Evolutionary conservation across 441 rosid genomes (phyloP), one percentile per base, ranked within the genome.

Genomic region (Gossypium gossypioides): DNA sequence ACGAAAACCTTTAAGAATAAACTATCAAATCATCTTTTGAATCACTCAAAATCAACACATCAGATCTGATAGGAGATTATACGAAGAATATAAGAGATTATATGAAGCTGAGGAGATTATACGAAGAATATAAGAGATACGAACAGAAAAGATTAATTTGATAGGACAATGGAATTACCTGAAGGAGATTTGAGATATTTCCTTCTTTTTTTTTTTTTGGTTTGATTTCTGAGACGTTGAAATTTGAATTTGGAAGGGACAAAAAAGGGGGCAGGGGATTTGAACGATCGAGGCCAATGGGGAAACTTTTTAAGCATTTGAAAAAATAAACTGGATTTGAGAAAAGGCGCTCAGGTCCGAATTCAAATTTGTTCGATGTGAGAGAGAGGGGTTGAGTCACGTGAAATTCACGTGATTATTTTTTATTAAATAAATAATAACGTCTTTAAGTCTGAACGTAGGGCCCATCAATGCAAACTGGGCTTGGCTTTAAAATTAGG

Each of bases 341-440:
- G 76, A 77, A 82, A 81, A 80, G 84, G 91, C 85, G 87, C 86
- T 83, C 78, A 54, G 78, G 80, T 82, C 80, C 78, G 81, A 87
- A 86, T 87, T 71, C 88, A 91, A 87, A 89, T 82, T 76, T 25
- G 9, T 34, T 75, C 58, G 71, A 40, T 32, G 25, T 0, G 66
- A 66, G 25, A 29, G 76, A 64, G 75, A 60, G 75, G 66, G 51
- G 75, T 50, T 4, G 6, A 32, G 48, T 78, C 89, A 82, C 85
- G 84, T 80, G 89, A 61, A 37, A 22, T 19, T 79, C 89, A 73
- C 75, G 88, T 80, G 89, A 63, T 51, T 12, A 15, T 6, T 37
- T 32, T 37, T 62, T 25, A 5, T 24, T 10, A 22, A 57, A 27
- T 12, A 27, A 44, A 4, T 15, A 0, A 25, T 7, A 1, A 1